Evolutionary conservation across 2,329 filamentous ascomycete species (phyloP), one percentile per base, ranked within the genome.

Genomic region (Venturia asperata): DNA sequence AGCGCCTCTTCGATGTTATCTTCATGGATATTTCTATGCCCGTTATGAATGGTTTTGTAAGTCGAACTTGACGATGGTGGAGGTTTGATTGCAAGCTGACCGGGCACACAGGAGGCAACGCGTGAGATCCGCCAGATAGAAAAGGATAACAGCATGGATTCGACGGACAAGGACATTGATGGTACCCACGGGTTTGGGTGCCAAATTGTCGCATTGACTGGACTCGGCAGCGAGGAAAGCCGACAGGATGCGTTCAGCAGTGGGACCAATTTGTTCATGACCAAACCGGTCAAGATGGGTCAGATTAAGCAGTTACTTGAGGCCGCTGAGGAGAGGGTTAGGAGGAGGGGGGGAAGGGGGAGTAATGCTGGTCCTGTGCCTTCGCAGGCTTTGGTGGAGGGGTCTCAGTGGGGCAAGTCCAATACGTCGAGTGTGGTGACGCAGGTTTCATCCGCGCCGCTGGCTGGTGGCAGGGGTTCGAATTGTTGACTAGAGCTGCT

Each of bases 11-110:
- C 43, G 56, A 64, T 30, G 24, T 65, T 15, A 71, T 77, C 0
- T 70, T 77, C 21, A 76, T 81, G 78, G 83, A 85, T 67, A 78
- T 84, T 7, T 80, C 77, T 71, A 85, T 85, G 83, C 83, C 83
- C 0, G 74, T 84, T 5, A 79, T 85, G 68, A 78, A 85, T 67
- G 81, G 81, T 0, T 73, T 82, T 27, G 60, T 49, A 24, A 49
- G 45, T 49, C 19, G 6, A 49, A 9, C 17, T 78, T 3, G 9
- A 9, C 21, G 45, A 1, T 24, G 9, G n/a, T n/a, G 9, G 9
- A 9, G 19, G 4, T 7, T 47, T 21, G 6, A 24, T 13, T 24
- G 9, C 21, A 49, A 21, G 45, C 45, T 49, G 10, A 49, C 6
- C 19, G 9, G 30, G 2, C 2, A 24, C 45, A 11, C n/a, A 49